Evolutionary conservation across 768 basidiomycete genomes (phyloP), one percentile per base, ranked within the genome.

Genomic region (Psilocybe cubensis): DNA sequence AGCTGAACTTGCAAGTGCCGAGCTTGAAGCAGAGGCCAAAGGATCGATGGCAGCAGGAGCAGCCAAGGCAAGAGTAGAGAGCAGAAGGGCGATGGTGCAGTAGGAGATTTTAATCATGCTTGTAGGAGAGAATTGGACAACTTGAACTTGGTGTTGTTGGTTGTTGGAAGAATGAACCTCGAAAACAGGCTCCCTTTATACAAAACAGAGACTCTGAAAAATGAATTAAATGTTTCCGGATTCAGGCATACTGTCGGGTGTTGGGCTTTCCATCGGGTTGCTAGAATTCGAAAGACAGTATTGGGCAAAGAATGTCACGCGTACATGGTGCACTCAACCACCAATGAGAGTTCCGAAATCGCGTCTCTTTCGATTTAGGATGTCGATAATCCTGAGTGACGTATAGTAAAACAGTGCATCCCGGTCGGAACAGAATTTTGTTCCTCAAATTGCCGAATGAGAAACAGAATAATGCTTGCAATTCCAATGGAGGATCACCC

Each of bases 91-190:
- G 50, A 68, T 70, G 42, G 74, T 53, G 58, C 74, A 76, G 27
- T 69, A 64, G 23, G 72, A 64, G 55, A 75, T 62, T 58, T 66
- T 73, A 63, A 77, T 72, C 77, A 79, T 79, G 27, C 61, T 59
- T 54, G 52, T 18, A 21, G 18, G 10, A 41, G 52, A 21, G 41
- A 51, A 31, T 28, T 53, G 55, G 55, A 53, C 21, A 18, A 31
- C 29, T 42, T 50, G 27, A 49, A 51, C 35, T 38, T 38, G 14
- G 45, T 35, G 53, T 41, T 48, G 25, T 54, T 50, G 10, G 11
- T 35, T 45, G 41, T 24, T 45, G 24, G 42, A 49, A 31, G n/a
- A 53, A 35, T 28, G 18, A 4, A 3, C 40, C 23, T n/a, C 45
- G 49, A 56, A 43, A 45, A 2, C 12, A 18, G 11, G n/a, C n/a